Percentiles rank a stretch among this genome's conserved stretches.
Evolutionary conservation across 2,329 filamentous ascomycete genomes (phyloP).

Genomic region (Cordyceps tenuipes): DNA sequence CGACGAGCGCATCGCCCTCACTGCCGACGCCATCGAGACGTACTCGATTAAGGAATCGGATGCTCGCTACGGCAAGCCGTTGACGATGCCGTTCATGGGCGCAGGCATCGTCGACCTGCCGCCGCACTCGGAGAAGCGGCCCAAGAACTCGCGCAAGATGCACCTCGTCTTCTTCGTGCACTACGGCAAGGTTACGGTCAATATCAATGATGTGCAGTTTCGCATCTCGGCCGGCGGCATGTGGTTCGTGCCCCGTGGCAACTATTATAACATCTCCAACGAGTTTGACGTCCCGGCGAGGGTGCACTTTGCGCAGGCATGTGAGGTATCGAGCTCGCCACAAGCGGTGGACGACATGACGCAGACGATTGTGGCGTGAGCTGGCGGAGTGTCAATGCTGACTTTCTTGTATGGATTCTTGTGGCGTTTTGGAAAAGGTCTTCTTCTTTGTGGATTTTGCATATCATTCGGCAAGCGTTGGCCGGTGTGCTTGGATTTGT

Average conservation of each 20-base stretch:
- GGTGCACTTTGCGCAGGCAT: slow-evolving; percentile 89
- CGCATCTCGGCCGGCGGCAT: slow-evolving; percentile 79
- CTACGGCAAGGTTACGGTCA: slow-evolving; percentile 71
- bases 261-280: slow-evolving; percentile 88
- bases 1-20: slow-evolving; percentile 49
- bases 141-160: slow-evolving; percentile 92
- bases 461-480: slow-evolving; percentile 4
- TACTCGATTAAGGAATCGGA: slow-evolving; percentile 54
- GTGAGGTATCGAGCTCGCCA: slow-evolving; percentile 38
- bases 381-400: background rate
- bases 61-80: slow-evolving; percentile 84
- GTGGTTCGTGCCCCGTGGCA: slow-evolving; percentile 92
- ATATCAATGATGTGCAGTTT: slow-evolving; percentile 67
- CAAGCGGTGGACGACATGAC: slow-evolving; percentile 2
- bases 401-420: slow-evolving; percentile 1
- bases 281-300: slow-evolving; percentile 62
- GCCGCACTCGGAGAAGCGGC: slow-evolving; percentile 71
- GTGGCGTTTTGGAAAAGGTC: background rate
- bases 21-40: slow-evolving; percentile 47
- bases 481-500: background rate
- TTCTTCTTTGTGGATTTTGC: background rate
- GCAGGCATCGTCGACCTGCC: slow-evolving; percentile 85
- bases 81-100: slow-evolving; percentile 78
- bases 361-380: slow-evolving; percentile 1
- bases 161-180: slow-evolving; percentile 95